These are phyloP conservation scores for Litsea cubeba DNA, from an alignment of 164 flowering plant genomes.

Conservation along the genomic window DNA sequence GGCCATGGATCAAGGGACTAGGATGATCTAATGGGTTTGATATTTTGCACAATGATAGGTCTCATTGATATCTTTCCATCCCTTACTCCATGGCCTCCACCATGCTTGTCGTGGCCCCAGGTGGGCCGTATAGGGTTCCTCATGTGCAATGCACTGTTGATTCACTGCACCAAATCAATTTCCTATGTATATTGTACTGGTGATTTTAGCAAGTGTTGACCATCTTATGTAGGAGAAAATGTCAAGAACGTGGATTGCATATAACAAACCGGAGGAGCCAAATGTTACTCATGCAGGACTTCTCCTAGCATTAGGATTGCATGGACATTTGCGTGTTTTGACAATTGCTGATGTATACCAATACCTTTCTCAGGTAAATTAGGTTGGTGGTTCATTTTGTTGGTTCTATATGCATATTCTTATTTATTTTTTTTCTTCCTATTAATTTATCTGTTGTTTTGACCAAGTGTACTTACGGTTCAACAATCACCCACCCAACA, in stretches of 20 bases:
- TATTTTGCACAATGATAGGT: too few relatives aligned
- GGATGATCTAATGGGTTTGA: too few relatives aligned
- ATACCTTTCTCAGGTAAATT: conserved; percentile 67
- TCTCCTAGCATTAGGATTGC: conserved; percentile 88
- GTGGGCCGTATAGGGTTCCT: too few relatives aligned
- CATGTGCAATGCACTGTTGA: too few relatives aligned
- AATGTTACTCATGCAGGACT: conserved; percentile 87
- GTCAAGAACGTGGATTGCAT: conserved; percentile 93
- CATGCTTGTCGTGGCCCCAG: too few relatives aligned
- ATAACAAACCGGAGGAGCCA: conserved; percentile 85
- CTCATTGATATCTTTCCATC: too few relatives aligned
- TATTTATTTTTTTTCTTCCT: neutral
- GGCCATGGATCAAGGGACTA: too few relatives aligned
- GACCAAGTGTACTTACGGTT: neutral
- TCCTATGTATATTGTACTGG: neutral
- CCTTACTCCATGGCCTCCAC: too few relatives aligned
- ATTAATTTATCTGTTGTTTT: neutral
- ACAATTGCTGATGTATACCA: conserved; percentile 66
- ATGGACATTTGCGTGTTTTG: conserved; percentile 81
- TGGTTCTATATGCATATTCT: neutral
- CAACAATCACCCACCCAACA: neutral
- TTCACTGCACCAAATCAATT: too few relatives aligned
- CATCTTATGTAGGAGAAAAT: conserved; percentile 66
- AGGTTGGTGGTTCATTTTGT: neutral
- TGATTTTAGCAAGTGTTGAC: neutral